Evolutionary conservation across 129 eudicot genomes (phyloP), one percentile per base, ranked within the genome.

Genomic region (Helianthus tuberosus): DNA sequence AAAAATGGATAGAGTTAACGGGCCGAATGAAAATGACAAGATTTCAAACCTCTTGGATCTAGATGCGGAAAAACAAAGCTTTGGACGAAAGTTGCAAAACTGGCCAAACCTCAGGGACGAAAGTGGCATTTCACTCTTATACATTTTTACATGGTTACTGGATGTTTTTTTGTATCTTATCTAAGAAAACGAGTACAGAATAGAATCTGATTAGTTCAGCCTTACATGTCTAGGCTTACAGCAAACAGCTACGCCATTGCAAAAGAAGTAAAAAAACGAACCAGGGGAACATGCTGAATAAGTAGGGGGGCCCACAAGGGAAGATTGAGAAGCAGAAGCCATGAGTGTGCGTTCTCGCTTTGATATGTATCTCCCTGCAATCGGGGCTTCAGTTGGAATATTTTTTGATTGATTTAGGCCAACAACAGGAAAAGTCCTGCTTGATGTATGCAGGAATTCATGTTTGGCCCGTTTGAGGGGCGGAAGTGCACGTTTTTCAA

Each of bases 351-450:
- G 82, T 84, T 93, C 97, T 51, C 97, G 83, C 78, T 93, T 93
- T 25, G 97, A 93, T 53, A 93, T 71, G 78, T 93, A 93, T 66
- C 97, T 80, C 9, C 97, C 98, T n/a, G 89, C 81, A 58, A 86
- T 47, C 47, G 84, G 89, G 76, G 87, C 73, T 60, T 86, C 98
- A 20, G 74, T 59, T 57, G 79, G 80, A 59, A 57, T 71, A 77
- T 11, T 25, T 27, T 51, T 62, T 47, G 55, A 5, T 16, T 62
- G 81, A 36, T 6, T 71, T 2, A 14, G 72, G 52, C 66, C 73
- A 35, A 8, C 43, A 16, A 35, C 32, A 72, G 83, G 79, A 39
- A 50, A 69, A 14, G 38, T 64, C 11, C 20, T 51, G 44, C 68
- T 60, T 54, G 13, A 48, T 8, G 58, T 39, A 29, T 5, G n/a